Base-by-base conservation (phyloP, 331 rosid genomes). In the Rhamnella rubrinervis region DNA sequence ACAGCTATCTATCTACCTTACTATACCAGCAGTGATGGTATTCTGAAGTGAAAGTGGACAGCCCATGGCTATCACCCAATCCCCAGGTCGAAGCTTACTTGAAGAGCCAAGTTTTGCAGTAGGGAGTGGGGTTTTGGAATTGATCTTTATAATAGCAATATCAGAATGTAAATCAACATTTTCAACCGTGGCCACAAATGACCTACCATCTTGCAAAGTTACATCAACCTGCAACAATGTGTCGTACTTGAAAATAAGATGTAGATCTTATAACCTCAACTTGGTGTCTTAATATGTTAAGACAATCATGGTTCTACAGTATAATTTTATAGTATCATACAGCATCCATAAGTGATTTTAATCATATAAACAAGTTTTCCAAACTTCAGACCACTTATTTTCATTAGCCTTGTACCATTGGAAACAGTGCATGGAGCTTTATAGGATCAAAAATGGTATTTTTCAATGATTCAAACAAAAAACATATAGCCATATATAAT, bases 11-110 rank as follows among this genome's bases (percentile, higher is more conserved):
- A 38, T 59, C n/a, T 53, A 91, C 98, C 98, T 93, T 62, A 93
- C 87, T 41, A 93, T 93, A 72, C 98, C 98, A 76, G 96, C 88
- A 58, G 98, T 91, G 72, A 93, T 86, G 4, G 97, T 91, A 76
- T 88, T 93, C 85, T 91, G 92, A 80, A 91, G 92, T 21, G 95
- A 82, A 61, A 72, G 89, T 17, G 98, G 97, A 78, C 97, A 88
- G 26, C 95, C 97, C 76, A 93, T 44, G 26, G 98, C 88, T 72
- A 91, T 31, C 38, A 91, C 96, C 96, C 98, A 93, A 59, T 93
- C 97, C 70, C 98, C 98, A 18, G 98, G 97, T 55, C 85, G 96
- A 69, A 93, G 92, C 82, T 57, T 83, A 26, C 86, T 77, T 50
- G 96, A 93, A 68, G 87, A 84, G 66, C 98, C 98, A 10, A 88